Base-by-base conservation (phyloP, 176 grass and related monocot genomes). In the Ananas comosus region DNA sequence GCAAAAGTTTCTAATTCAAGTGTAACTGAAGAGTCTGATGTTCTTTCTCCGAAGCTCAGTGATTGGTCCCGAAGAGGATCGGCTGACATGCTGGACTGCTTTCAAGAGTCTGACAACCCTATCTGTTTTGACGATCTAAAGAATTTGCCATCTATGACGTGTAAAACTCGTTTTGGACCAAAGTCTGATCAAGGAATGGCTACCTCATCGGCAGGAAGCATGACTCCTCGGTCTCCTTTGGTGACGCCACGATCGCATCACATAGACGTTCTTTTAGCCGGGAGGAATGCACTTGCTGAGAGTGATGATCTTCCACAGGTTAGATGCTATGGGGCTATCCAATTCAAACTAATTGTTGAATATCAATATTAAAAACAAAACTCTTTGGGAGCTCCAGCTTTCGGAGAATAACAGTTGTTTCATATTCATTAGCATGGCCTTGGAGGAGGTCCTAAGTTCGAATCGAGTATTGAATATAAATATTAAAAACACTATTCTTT, bases 151-250 rank as follows among this genome's bases (percentile, higher is more conserved):
- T 83, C 84, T 19, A 88, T 99, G 90, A 88, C 87, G 71, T 99
- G 87, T 82, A 99, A 94, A 76, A 91, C 95, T 70, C 95, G 95
- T 72, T 91, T 94, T 83, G 87, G 87, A 19, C 80, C 78, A 28
- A 99, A 99, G 83, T 99, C 94, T 86, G 94, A 99, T 80, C 84
- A 93, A 28, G 89, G 89, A 73, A 91, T 99, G 89, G 64, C 94
- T 22, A 93, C 89, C 64, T 99, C 94, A 75, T 99, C 94, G 12
- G 90, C 90, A 50, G 95, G 90, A 49, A 93, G 89, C 68, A 91
- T 99, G 82, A 99, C 95, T 63, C 95, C 95, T 72, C 86, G 95
- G 69, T 99, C 95, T 29, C 95, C 95, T 69, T 65, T 99, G 66
- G 84, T 79, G 8, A 99, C 95, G 76, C 95, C 95, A 75, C 85